These are phyloP conservation scores for Trifolium pratense DNA, from an alignment of 306 rosid species.

Conservation along the genomic window DNA sequence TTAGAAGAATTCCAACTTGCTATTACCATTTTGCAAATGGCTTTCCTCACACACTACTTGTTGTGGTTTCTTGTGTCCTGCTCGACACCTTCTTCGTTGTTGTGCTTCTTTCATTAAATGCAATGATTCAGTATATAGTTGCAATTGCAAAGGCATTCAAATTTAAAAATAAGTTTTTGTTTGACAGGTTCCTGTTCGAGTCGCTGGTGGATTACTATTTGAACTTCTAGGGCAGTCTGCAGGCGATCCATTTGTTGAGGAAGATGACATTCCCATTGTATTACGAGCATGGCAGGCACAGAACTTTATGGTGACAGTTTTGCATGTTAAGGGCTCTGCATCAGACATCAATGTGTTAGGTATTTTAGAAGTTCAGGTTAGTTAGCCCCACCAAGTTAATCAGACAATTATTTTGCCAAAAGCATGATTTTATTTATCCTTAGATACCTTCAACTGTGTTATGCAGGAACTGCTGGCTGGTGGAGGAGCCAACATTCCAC, in stretches of 20 bases:
- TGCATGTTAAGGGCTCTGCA: conserved; percentile 77
- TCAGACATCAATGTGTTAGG: conserved; percentile 76
- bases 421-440: not conserved
- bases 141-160: not conserved
- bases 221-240: conserved; percentile 93
- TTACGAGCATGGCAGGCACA: conserved; percentile 94
- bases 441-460: conserved; percentile 29
- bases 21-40: conserved; percentile 18
- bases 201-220: conserved; percentile 87
- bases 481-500: conserved; percentile 57
- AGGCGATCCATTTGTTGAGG: conserved; percentile 78
- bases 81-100: too few relatives aligned
- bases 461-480: conserved; percentile 63
- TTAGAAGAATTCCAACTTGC: not conserved
- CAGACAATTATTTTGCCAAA: not conserved
- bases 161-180: not conserved
- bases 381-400: conserved; percentile 18
- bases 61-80: too few relatives aligned
- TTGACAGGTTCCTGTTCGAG: conserved; percentile 85
- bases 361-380: conserved; percentile 90
- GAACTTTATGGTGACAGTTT: conserved; percentile 74
- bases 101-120: conserved; percentile 7
- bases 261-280: conserved; percentile 89
- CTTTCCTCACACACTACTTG: conserved; percentile 7
- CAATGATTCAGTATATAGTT: conserved; percentile 9